Percentiles rank a stretch among this genome's conserved stretches.
These are phyloP conservation scores for Torrubiella hemipterigena DNA, from an alignment of 2,329 filamentous ascomycete species.

Conservation along the genomic window DNA sequence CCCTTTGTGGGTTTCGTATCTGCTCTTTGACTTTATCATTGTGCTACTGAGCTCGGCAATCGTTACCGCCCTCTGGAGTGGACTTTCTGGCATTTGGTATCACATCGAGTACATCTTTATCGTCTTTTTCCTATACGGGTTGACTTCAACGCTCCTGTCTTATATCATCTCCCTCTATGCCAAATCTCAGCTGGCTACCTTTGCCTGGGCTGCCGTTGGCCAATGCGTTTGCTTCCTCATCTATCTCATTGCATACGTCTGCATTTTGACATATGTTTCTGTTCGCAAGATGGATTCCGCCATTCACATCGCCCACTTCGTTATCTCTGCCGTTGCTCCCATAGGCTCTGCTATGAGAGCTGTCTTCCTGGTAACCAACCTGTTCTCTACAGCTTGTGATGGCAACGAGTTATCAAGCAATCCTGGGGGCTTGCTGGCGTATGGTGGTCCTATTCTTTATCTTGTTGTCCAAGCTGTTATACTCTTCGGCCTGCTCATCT, in stretches of 20 bases:
- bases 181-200: constrained; percentile 68
- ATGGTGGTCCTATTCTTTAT: constrained; percentile 77
- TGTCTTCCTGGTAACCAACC: constrained; percentile 67
- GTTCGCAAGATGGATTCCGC: constrained; percentile 55
- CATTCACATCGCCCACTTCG: constrained; percentile 61
- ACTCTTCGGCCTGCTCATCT: constrained; percentile 62
- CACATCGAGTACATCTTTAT: constrained; percentile 71
- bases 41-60: constrained; percentile 54
- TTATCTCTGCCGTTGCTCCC: constrained; percentile 62
- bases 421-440: constrained; percentile 59
- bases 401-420: constrained; percentile 50
- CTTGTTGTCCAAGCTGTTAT: constrained; percentile 61
- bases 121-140: constrained; percentile 67
- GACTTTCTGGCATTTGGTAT: constrained; percentile 58
- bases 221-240: constrained; percentile 62
- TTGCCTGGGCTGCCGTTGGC: constrained; percentile 67
- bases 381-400: constrained; percentile 70
- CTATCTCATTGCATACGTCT: constrained; percentile 61
- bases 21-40: constrained; percentile 67
- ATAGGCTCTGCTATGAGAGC: constrained; percentile 64
- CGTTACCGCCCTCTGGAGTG: constrained; percentile 56
- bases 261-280: constrained; percentile 62
- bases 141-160: constrained; percentile 62
- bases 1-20: constrained; percentile 77
- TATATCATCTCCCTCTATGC: constrained; percentile 77